Conservation (phyloP, 2,329 filamentous ascomycete species). For the Hypoxylon sp. region DNA sequence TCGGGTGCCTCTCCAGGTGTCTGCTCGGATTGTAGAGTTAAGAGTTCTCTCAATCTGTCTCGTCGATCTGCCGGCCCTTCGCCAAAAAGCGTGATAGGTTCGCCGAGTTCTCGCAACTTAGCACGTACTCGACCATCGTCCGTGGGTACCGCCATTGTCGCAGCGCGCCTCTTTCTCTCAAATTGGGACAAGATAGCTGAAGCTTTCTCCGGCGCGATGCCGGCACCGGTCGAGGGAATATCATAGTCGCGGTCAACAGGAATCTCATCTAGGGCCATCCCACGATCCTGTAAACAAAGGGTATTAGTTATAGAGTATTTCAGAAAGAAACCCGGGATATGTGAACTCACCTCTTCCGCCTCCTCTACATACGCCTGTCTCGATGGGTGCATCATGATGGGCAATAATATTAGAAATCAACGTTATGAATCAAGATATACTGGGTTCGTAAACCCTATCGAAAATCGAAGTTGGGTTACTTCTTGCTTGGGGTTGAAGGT, state of each 20-base stretch:
- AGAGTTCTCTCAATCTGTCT: slow-evolving; percentile 83
- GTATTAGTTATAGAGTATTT: slow-evolving; percentile 31
- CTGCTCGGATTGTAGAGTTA: slow-evolving; percentile 77
- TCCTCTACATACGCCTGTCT: slow-evolving; percentile 96
- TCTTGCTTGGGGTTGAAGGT: neutral
- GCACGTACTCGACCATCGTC: slow-evolving; percentile 88
- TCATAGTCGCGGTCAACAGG: slow-evolving; percentile 84
- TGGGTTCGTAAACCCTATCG: too few relatives aligned
- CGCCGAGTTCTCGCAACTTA: slow-evolving; percentile 83
- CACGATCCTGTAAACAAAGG: slow-evolving; percentile 43
- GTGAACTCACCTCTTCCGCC: slow-evolving; percentile 68
- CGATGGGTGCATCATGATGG: slow-evolving; percentile 80
- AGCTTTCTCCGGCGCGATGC: slow-evolving; percentile 80
- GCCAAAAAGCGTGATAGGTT: slow-evolving; percentile 93
- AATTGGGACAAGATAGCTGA: slow-evolving; percentile 89
- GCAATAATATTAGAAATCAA: slow-evolving; percentile 25
- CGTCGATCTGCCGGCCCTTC: slow-evolving; percentile 86
- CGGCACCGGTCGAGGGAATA: slow-evolving; percentile 70
- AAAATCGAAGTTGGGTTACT: too few relatives aligned
- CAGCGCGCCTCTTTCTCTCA: slow-evolving; percentile 87
- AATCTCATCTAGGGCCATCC: slow-evolving; percentile 48
- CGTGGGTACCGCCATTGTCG: slow-evolving; percentile 89
- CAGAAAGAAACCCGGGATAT: slow-evolving; percentile 25
- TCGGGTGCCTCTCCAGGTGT: slow-evolving; percentile 62
- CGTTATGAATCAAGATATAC: too few relatives aligned